A percentile compares a stretch with the other conserved stretches of the same genome.
These are phyloP conservation scores for Pichia sp. DNA, from an alignment of 1,139 yeast species.

Conservation along the genomic window DNA sequence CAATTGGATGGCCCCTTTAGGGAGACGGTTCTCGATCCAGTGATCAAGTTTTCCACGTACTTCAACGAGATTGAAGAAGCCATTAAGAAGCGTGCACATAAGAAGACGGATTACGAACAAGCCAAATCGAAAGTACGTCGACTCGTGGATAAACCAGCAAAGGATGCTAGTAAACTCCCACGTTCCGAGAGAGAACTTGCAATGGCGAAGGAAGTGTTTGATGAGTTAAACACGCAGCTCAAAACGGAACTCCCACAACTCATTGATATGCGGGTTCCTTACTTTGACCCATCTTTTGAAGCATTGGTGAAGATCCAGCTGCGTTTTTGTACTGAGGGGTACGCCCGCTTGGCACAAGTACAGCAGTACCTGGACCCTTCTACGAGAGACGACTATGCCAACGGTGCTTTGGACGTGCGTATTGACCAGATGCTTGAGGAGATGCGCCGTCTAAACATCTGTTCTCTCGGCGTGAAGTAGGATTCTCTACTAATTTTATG, in stretches of 20 bases:
- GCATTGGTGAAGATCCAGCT: slow-evolving; percentile 92
- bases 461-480: slow-evolving; percentile 37
- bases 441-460: slow-evolving; percentile 77
- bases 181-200: slow-evolving; percentile 80
- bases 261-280: slow-evolving; percentile 87
- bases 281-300: slow-evolving; percentile 93
- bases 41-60: slow-evolving; percentile 75
- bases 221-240: slow-evolving; percentile 76
- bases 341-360: slow-evolving; percentile 88
- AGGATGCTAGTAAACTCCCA: slow-evolving; percentile 88
- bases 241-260: slow-evolving; percentile 85
- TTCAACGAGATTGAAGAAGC: slow-evolving; percentile 91
- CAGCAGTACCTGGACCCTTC: slow-evolving; percentile 88
- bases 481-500: background rate
- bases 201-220: slow-evolving; percentile 76
- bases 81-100: slow-evolving; percentile 86
- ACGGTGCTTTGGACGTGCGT: slow-evolving; percentile 78
- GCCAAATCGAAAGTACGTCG: slow-evolving; percentile 71
- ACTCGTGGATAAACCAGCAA: slow-evolving; percentile 88
- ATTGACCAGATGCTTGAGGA: slow-evolving; percentile 79
- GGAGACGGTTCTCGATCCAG: slow-evolving; percentile 91
- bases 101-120: slow-evolving; percentile 87
- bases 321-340: slow-evolving; percentile 93
- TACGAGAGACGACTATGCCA: slow-evolving; percentile 91
- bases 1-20: slow-evolving; percentile 95